Evolutionary conservation across 495 filamentous ascomycete genomes (phyloP).

Genomic region (Aspergillus biplanus): DNA sequence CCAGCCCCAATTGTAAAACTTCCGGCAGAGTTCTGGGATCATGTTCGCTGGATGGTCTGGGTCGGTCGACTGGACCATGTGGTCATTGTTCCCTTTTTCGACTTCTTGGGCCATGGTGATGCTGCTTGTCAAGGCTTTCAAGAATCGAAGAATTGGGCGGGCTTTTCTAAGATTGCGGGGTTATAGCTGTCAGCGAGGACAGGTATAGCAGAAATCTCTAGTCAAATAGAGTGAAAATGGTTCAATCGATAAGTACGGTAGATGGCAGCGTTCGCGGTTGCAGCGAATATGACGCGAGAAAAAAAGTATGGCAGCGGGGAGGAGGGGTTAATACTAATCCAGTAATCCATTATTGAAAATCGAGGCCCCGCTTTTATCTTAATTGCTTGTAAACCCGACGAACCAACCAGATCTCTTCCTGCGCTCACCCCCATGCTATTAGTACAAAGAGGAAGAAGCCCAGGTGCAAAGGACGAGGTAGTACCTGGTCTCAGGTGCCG

Average conservation of each 20-base stretch:
- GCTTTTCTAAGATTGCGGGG: background rate
- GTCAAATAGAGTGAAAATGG: background rate
- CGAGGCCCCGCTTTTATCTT: conserved; percentile 12
- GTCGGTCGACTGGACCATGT: conserved; percentile 65
- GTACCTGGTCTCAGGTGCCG: too few relatives aligned
- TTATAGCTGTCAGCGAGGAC: background rate
- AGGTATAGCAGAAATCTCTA: background rate
- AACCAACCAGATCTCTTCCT: conserved; percentile 13
- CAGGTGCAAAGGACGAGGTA: too few relatives aligned
- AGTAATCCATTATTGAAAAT: conserved; percentile 14
- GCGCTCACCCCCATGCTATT: background rate
- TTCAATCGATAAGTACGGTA: background rate
- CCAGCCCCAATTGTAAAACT: conserved; percentile 95
- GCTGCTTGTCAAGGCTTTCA: background rate
- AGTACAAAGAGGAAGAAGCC: background rate
- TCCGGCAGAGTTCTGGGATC: conserved; percentile 87
- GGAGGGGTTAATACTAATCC: conserved; percentile 19
- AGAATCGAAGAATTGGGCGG: background rate
- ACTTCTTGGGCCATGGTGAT: conserved; percentile 33
- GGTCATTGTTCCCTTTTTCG: conserved; percentile 60
- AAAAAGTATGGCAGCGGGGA: conserved; percentile 14
- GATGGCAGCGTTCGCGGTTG: conserved; percentile 3
- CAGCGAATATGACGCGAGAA: background rate
- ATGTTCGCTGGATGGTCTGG: conserved; percentile 90
- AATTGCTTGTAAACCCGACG: background rate